These are phyloP conservation scores for Erysimum cheiri DNA, from an alignment of 441 rosid genomes.

Conservation along the genomic window DNA sequence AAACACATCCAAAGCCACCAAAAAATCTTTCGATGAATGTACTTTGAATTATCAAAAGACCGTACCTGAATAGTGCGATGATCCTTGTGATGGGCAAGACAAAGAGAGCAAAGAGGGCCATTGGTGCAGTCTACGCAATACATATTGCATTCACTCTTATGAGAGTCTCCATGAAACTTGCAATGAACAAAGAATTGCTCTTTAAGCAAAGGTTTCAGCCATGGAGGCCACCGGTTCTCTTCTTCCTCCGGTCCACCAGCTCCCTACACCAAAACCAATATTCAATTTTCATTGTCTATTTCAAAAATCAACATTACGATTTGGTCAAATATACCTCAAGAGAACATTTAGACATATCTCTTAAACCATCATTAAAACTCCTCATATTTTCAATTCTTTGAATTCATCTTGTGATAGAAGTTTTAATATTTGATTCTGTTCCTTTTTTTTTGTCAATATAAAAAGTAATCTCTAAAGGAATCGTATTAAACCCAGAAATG, in stretches of 20 bases:
- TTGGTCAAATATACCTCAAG: slow-evolving; percentile 32
- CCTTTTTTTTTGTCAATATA: no score
- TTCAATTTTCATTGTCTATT: background rate
- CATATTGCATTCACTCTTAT: slow-evolving; percentile 96
- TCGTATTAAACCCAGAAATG: slow-evolving; percentile 36
- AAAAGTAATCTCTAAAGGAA: slow-evolving; percentile 24
- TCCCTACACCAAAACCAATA: slow-evolving; percentile 46
- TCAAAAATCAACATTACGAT: slow-evolving; percentile 17
- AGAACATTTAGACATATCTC: slow-evolving; percentile 24
- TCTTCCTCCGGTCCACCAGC: slow-evolving; percentile 86
- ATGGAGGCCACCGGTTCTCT: slow-evolving; percentile 77
- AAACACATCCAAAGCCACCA: background rate
- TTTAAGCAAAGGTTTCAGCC: slow-evolving; percentile 78
- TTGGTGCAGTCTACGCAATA: slow-evolving; percentile 85
- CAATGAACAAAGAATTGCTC: slow-evolving; percentile 91
- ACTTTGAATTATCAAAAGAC: background rate
- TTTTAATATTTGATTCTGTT: slow-evolving; percentile 27
- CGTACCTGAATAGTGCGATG: slow-evolving; percentile 88
- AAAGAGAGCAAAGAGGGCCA: slow-evolving; percentile 84
- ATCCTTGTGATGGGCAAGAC: slow-evolving; percentile 76
- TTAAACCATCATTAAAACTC: slow-evolving; percentile 18
- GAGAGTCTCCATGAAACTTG: slow-evolving; percentile 81
- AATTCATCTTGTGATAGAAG: slow-evolving; percentile 17
- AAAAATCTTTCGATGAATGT: slow-evolving; percentile 17
- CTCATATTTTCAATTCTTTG: background rate